Base-by-base conservation (phyloP, 306 rosid genomes). In the Adenanthera pavonina region DNA sequence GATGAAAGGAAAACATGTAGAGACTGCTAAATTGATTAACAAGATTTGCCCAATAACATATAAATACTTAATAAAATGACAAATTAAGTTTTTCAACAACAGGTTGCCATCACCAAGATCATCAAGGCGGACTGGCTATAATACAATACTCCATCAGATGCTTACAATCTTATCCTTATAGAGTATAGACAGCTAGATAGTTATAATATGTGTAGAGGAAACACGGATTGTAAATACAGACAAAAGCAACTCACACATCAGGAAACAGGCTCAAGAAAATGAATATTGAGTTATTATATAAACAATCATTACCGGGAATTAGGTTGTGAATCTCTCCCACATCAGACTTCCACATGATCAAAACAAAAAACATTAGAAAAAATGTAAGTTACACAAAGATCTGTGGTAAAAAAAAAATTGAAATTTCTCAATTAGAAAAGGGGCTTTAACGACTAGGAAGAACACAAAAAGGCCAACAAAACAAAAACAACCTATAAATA, bases 321-420 rank as follows among this genome's bases (percentile, higher is more conserved):
- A 95, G 93, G 88, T 84, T 87, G 93, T 82, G 94, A 95, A 95
- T 91, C 87, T 88, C 89, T 86, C 91, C 83, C 93, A 93, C 87
- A 87, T 93, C 96, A 87, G 99, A 93, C 99, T 95, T 93, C 97
- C 83, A 89, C 91, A 83, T 81, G 91, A 84, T 67, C 74, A 59
- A 89, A 85, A 83, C 73, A 82, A 86, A 65, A 83, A 60, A 84
- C 59, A 80, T 67, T 78, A 54, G 65, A 66, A 78, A 80, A 70
- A 52, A 81, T n/a, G 92, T 88, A 74, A 94, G 94, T 80, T 30
- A 78, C 76, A 66, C 75, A 54, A 79, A 65, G 72, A 67, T 81
- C 20, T 20, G 12, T 81, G 71, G 38, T 75, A 60, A 48, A 61
- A 75, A 44, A 25, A 25, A 25, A 25, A 25, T 17, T 0, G 7